Percentiles rank a stretch among this genome's conserved stretches.
phyloP scores from a whole-genome alignment of 495 filamentous ascomycete genomes.

The Viridothelium virens region DNA sequence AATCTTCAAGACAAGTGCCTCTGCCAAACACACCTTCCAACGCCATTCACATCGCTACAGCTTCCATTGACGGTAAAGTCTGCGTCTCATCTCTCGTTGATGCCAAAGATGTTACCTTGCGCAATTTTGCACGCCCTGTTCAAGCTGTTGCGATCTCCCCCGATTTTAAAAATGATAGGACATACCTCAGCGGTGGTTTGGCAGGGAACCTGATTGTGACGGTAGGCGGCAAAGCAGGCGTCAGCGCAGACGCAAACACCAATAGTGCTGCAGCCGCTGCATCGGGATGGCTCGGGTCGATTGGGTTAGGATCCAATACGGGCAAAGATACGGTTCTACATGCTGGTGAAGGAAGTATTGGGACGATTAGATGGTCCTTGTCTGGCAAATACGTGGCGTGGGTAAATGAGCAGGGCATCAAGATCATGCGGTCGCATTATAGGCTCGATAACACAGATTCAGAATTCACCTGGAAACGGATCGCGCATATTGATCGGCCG shows the following conservation, averaged over 20 bases:
- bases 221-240: slow-evolving; percentile 65
- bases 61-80: slow-evolving; percentile 92
- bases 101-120: slow-evolving; percentile 70
- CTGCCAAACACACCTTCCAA: slow-evolving; percentile 70
- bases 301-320: slow-evolving; percentile 66
- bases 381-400: slow-evolving; percentile 87
- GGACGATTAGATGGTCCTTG: slow-evolving; percentile 83
- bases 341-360: slow-evolving; percentile 85
- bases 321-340: slow-evolving; percentile 87
- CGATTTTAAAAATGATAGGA: slow-evolving; percentile 79
- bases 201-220: slow-evolving; percentile 89
- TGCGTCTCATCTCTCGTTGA: slow-evolving; percentile 78
- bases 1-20: slow-evolving; percentile 8
- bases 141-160: slow-evolving; percentile 86
- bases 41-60: slow-evolving; percentile 81
- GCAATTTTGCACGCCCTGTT: slow-evolving; percentile 89
- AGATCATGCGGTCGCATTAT: slow-evolving; percentile 89
- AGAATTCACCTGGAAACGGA: slow-evolving; percentile 90
- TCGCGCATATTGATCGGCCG: slow-evolving; percentile 82
- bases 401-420: slow-evolving; percentile 93
- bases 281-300: slow-evolving; percentile 82
- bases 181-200: slow-evolving; percentile 82
- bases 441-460: slow-evolving; percentile 66
- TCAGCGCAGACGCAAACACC: slow-evolving; percentile 70
- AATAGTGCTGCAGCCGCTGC: slow-evolving; percentile 74